Conservation (phyloP, 148 eudicot genomes). For the Rhododendron ferrugineum region DNA sequence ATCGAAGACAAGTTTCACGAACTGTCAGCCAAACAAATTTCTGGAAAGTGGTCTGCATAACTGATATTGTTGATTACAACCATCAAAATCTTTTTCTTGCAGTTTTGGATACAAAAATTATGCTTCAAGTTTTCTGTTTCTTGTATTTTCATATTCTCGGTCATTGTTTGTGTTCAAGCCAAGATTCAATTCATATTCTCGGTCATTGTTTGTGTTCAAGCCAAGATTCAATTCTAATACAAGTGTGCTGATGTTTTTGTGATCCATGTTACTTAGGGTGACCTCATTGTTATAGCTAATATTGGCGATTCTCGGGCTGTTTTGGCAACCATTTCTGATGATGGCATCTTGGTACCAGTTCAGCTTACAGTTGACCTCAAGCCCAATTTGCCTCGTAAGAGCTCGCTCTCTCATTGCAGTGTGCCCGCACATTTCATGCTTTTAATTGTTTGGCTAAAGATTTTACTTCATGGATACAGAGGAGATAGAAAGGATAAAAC, state of each 20-base stretch:
- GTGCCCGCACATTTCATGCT: neutral
- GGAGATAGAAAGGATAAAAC: slow-evolving; percentile 59
- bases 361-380: slow-evolving; percentile 74
- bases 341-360: slow-evolving; percentile 51
- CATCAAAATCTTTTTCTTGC: neutral
- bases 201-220: neutral
- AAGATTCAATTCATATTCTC: neutral
- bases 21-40: neutral
- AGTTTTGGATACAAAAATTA: neutral
- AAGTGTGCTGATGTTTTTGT: neutral
- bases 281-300: slow-evolving; percentile 53
- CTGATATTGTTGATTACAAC: neutral
- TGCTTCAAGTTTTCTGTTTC: neutral
- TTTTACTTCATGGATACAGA: slow-evolving; percentile 24
- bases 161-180: neutral
- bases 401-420: neutral
- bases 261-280: slow-evolving; percentile 38
- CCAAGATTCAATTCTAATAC: neutral
- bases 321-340: slow-evolving; percentile 48
- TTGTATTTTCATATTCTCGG: neutral
- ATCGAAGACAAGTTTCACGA: neutral
- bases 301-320: slow-evolving; percentile 88
- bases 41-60: neutral
- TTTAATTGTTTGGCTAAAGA: neutral
- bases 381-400: slow-evolving; percentile 72